A percentile compares a stretch with the other conserved stretches of the same genome.
These are phyloP conservation scores for Solanum dulcamara DNA, from an alignment of 257 asterid species.

Conservation along the genomic window DNA sequence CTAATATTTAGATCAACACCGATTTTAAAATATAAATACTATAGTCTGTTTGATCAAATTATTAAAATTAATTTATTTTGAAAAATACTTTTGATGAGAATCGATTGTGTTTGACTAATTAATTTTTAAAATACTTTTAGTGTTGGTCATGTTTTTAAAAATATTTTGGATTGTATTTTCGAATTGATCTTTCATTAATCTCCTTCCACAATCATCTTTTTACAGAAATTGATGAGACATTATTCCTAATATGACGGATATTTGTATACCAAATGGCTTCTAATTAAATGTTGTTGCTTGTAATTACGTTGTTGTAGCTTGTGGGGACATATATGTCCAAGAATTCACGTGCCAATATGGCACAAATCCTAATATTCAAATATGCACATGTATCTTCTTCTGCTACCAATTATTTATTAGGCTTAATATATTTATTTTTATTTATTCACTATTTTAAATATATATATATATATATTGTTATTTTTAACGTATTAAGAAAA, in stretches of 20 bases:
- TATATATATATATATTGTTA: no score
- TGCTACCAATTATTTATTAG: background rate
- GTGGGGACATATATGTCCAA: background rate
- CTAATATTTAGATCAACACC: background rate
- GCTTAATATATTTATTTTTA: background rate
- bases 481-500: no score
- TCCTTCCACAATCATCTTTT: no score
- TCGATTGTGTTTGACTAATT: background rate
- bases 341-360: background rate
- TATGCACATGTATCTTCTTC: background rate
- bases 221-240: background rate
- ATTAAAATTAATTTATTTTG: no score
- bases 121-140: background rate
- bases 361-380: background rate
- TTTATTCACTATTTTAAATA: background rate
- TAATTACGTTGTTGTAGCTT: background rate
- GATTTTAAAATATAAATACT: no score
- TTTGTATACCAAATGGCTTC: background rate
- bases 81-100: background rate
- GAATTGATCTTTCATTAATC: background rate
- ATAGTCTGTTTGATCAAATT: background rate
- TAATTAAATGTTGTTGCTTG: background rate
- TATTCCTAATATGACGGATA: background rate
- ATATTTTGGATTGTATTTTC: no score
- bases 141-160: background rate